Evolutionary conservation across 116 monocot species (phyloP).

Genomic region (Zostera marina): DNA sequence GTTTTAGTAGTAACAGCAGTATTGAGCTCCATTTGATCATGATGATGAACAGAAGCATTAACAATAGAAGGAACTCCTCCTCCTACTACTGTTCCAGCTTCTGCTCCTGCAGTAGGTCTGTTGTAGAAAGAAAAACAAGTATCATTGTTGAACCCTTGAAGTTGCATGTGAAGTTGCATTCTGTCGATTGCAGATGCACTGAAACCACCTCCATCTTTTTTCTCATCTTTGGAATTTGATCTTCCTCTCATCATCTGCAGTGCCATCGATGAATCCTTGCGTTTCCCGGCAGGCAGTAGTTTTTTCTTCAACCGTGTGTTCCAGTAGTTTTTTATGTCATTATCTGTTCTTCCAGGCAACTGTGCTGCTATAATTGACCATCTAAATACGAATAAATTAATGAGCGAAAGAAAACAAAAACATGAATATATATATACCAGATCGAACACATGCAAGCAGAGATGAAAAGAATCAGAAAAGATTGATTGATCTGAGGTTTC

Average conservation of each 20-base stretch:
- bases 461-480: slow-evolving; percentile 14
- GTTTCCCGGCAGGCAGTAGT: slow-evolving; percentile 27
- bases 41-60: no score
- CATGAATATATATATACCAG: no score
- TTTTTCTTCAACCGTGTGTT: slow-evolving; percentile 80
- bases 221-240: not conserved
- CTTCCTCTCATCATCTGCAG: no score
- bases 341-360: slow-evolving; percentile 73
- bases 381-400: slow-evolving; percentile 13
- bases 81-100: no score
- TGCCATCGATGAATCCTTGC: slow-evolving; percentile 4
- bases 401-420: not conserved
- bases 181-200: slow-evolving; percentile 53
- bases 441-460: slow-evolving; percentile 5
- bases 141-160: slow-evolving; percentile 25
- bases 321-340: slow-evolving; percentile 86
- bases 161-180: slow-evolving; percentile 65
- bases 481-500: not conserved
- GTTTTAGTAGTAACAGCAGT: no score
- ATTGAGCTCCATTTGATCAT: not conserved
- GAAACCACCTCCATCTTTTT: slow-evolving; percentile 9
- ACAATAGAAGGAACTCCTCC: no score
- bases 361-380: slow-evolving; percentile 87
- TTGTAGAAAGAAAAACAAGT: slow-evolving; percentile 36
- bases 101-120: no score